Percentiles rank a stretch among this genome's conserved stretches.
phyloP scores from a whole-genome alignment of 2,329 filamentous ascomycete genomes.

The Ascochyta lentis region DNA sequence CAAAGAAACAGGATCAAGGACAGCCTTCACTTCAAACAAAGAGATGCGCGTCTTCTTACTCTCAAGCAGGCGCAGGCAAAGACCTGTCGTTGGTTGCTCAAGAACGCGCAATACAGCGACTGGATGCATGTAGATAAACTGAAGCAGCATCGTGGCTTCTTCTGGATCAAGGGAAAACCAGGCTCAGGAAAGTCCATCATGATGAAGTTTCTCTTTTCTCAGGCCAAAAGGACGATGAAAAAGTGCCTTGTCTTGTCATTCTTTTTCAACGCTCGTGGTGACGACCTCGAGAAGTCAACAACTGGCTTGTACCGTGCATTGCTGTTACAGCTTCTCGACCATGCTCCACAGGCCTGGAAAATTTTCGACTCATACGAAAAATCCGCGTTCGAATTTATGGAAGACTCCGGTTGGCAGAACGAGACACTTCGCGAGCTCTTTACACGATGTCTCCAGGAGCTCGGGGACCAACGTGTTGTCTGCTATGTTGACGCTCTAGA shows the following conservation, averaged over 20 bases:
- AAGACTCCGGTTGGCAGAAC: no score
- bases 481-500: constrained; percentile 56
- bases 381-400: background rate
- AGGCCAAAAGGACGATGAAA: constrained; percentile 17
- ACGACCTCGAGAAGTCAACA: constrained; percentile 28
- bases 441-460: background rate
- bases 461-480: constrained; percentile 22
- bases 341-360: constrained; percentile 16
- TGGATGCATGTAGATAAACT: constrained; percentile 48
- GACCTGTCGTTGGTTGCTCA: constrained; percentile 54
- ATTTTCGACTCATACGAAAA: constrained; percentile 10
- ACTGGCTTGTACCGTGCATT: constrained; percentile 35
- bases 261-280: constrained; percentile 40
- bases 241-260: constrained; percentile 19
- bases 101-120: constrained; percentile 39
- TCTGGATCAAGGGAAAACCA: constrained; percentile 41
- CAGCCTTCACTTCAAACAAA: constrained; percentile 43
- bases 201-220: constrained; percentile 44
- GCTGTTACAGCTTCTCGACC: constrained; percentile 32
- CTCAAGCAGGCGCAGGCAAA: constrained; percentile 49
- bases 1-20: background rate
- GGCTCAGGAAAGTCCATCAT: constrained; percentile 53
- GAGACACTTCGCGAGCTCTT: no score
- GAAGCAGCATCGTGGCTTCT: constrained; percentile 26
- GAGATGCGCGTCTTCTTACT: constrained; percentile 46